These are phyloP conservation scores for Cordyceps tenuipes DNA, from an alignment of 2,329 filamentous ascomycete genomes.

Conservation along the genomic window DNA sequence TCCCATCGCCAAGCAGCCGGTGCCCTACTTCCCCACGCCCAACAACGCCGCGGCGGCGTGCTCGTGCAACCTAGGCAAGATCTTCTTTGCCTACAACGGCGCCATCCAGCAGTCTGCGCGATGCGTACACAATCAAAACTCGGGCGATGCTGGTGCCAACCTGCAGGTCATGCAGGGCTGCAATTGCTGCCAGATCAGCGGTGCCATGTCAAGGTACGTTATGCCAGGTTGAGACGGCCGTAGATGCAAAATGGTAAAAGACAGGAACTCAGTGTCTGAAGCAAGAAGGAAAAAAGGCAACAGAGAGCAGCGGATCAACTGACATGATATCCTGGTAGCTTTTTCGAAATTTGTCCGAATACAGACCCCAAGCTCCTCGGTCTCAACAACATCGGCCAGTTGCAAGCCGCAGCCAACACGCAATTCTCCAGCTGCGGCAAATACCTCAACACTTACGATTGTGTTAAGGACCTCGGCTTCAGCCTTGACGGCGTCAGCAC, in stretches of 20 bases:
- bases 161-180: conserved; percentile 21
- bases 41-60: conserved; percentile 25
- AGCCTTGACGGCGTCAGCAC: conserved; percentile 17
- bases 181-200: conserved; percentile 27
- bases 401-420: conserved; percentile 14
- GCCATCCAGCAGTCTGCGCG: conserved; percentile 14
- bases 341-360: conserved; percentile 25
- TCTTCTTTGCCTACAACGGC: conserved; percentile 17
- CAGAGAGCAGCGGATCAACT: background rate
- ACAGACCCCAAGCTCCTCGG: conserved; percentile 20
- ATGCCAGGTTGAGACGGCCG: background rate
- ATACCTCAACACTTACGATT: conserved; percentile 18
- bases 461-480: conserved; percentile 18
- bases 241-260: background rate
- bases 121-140: conserved; percentile 17
- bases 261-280: background rate
- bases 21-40: conserved; percentile 31
- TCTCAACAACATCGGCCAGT: conserved; percentile 13
- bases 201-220: conserved; percentile 26
- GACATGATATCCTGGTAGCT: conserved; percentile 11
- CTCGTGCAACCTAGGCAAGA: conserved; percentile 28
- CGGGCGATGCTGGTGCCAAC: conserved; percentile 16
- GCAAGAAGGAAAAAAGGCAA: background rate
- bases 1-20: conserved; percentile 21
- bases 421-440: conserved; percentile 13